Evolutionary conservation across 176 grass and related monocot species (phyloP), one percentile per base, ranked within the genome.

Genomic region (Oryza nivara): DNA sequence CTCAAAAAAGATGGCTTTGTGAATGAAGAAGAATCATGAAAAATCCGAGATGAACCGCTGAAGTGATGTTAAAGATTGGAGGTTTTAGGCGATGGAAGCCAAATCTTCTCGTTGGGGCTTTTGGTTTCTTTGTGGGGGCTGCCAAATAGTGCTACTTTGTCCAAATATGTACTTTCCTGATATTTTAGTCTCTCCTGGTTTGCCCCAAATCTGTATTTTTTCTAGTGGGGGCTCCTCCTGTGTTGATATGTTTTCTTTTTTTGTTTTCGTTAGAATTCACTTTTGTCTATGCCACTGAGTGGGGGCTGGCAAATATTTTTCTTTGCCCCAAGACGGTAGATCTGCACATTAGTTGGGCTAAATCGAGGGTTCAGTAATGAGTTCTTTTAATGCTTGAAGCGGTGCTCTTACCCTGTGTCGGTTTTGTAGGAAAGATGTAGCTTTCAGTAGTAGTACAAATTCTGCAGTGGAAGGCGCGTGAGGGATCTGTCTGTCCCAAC

Each of bases 401-500:
- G 68, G 68, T 78, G 83, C 19, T 67, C 87, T 72, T 77, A 73
- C 44, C 44, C 6, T 58, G 66, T 67, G 88, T 86, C 35, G 45
- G 83, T 74, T 83, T 67, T 77, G 56, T 58, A 60, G 79, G 73
- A 35, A 86, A 82, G 19, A 72, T 60, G 83, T 69, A 30, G 61
- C 60, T 83, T 86, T 86, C 79, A 74, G 36, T 51, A 74, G 36
- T 51, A 69, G 66, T 40, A 60, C 14, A 68, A 23, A 72, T 54
- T 74, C 78, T 38, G 26, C 15, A 41, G 48, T 74, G 84, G 80
- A 79, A 83, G 88, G 49, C 79, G 80, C 84, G 84, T 90, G 80
- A 75, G 10, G 74, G 74, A 90, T 90, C 88, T 86, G 84, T 90
- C 88, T 86, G 84, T 65, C 40, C 28, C 64, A 67, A 35, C 48